A percentile compares a stretch with the other conserved stretches of the same genome.
These are phyloP conservation scores for Sordariomycetes sp. DNA, from an alignment of 2,329 filamentous ascomycete genomes.

Conservation along the genomic window DNA sequence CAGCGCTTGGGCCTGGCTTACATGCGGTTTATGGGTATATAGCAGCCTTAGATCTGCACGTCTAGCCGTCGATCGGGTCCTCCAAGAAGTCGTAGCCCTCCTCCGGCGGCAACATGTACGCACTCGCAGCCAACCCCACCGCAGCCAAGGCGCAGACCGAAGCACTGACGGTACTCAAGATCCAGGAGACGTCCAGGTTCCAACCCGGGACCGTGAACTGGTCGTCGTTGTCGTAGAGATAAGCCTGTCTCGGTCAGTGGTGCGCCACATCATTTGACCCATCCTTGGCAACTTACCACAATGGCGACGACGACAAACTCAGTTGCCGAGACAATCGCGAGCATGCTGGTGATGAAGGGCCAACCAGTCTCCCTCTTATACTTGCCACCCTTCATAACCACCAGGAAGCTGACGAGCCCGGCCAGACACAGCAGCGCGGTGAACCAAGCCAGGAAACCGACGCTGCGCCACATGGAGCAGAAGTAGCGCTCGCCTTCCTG, in stretches of 20 bases:
- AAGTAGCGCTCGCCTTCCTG: conserved; percentile 54
- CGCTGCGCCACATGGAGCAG: conserved; percentile 84
- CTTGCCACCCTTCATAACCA: conserved; percentile 71
- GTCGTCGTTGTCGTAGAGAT: conserved; percentile 73
- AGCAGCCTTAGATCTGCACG: too few species aligned
- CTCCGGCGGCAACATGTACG: conserved; percentile 64
- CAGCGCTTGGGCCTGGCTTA: too few species aligned
- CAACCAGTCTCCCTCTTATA: conserved; percentile 74
- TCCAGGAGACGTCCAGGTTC: conserved; percentile 71
- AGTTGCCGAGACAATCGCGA: conserved; percentile 56
- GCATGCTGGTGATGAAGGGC: conserved; percentile 61
- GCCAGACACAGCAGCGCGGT: conserved; percentile 74
- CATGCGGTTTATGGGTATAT: too few species aligned
- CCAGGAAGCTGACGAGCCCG: conserved; percentile 67
- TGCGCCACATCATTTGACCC: background rate
- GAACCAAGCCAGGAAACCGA: conserved; percentile 82
- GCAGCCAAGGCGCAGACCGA: conserved; percentile 42
- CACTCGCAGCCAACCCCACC: conserved; percentile 54
- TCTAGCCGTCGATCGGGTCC: conserved; percentile 1
- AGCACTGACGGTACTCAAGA: conserved; percentile 54
- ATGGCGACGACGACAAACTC: conserved; percentile 73
- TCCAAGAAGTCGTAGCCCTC: conserved; percentile 68
- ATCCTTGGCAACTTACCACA: conserved; percentile 52
- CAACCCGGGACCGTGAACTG: conserved; percentile 75
- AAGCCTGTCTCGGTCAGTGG: conserved; percentile 47